Base-by-base conservation (phyloP, 768 basidiomycete species). In the Xanthoconium purpureum region DNA sequence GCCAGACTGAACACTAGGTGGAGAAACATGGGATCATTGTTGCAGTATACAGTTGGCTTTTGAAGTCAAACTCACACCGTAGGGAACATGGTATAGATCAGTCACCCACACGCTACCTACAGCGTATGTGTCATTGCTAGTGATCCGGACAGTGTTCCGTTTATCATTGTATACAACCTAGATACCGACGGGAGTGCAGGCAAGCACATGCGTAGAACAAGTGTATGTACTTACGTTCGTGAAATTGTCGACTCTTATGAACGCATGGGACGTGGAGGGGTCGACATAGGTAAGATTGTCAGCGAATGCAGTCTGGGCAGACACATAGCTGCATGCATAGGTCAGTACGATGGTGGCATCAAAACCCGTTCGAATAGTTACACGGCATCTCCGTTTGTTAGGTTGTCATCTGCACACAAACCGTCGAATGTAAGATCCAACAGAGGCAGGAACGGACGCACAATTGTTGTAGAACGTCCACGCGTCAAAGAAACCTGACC, bases 211-310 rank as follows among this genome's bases (percentile, higher is more conserved):
- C 5, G 6, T 10, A 28, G 49, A 43, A 58, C 8, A 29, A 12
- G 13, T 30, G 2, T 38, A 17, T 42, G 56, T 63, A 17, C 67
- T 67, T 17, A 88, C 79, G 2, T 65, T 74, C 1, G 84, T 76
- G 30, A 78, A 81, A 66, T 90, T 89, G 73, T 91, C 89, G 13
- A 91, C 88, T 63, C 80, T 82, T 65, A 91, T 86, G 63, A 91
- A 82, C 2, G 88, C 89, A 57, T 87, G 86, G 14, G 84, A 85
- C 4, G 87, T 85, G 17, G 74, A 60, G 9, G 77, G 29, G 60
- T 91, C 85, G 42, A 88, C 78, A 63, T 78, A 88, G 2, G 85
- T 80, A 36, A 89, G 81, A 54, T 80, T 70, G 37, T 77, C 71
- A 7, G 78, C 72, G 35, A 72, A 66, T 5, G 80, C 85, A 14